phyloP scores from a whole-genome alignment of 148 eudicot species.

The Nepenthes mirabilis region DNA sequence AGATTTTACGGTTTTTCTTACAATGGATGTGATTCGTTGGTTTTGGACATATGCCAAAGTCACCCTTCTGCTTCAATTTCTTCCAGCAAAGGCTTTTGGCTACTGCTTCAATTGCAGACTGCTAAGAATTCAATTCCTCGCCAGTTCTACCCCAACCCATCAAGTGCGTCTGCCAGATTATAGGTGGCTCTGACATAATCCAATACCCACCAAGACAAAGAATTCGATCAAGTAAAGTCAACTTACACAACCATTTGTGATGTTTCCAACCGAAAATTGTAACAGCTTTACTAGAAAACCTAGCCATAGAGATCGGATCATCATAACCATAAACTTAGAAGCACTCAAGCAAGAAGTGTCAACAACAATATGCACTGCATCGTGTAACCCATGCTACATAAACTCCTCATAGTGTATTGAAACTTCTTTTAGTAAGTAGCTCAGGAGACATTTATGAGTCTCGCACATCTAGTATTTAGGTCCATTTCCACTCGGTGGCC shows the following conservation, averaged over 20 bases:
- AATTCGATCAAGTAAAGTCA: slow-evolving; percentile 47
- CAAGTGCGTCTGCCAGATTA: slow-evolving; percentile 40
- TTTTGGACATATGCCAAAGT: slow-evolving; percentile 41
- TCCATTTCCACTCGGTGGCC: slow-evolving; percentile 81
- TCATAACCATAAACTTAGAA: too few species aligned
- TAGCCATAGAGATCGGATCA: too few species aligned
- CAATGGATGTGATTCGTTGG: slow-evolving; percentile 34
- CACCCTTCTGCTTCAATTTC: slow-evolving; percentile 35
- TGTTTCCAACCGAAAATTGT: too few species aligned
- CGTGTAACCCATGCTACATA: too few species aligned
- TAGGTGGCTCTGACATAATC: slow-evolving; percentile 65
- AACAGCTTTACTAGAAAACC: too few species aligned
- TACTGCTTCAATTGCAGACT: slow-evolving; percentile 25
- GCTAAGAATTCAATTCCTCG: slow-evolving; percentile 32
- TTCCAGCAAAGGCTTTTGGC: slow-evolving; percentile 48
- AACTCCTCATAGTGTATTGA: too few species aligned
- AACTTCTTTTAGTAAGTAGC: background rate
- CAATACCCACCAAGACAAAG: slow-evolving; percentile 63
- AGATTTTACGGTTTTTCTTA: slow-evolving; percentile 13
- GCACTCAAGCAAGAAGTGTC: too few species aligned
- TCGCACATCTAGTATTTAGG: slow-evolving; percentile 48
- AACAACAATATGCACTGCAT: too few species aligned
- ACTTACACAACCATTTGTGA: slow-evolving; percentile 13
- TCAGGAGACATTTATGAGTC: slow-evolving; percentile 58
- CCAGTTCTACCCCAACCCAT: slow-evolving; percentile 34